These are phyloP conservation scores for Neonothopanus nambi DNA, from an alignment of 1,284 basidiomycete species.

Conservation along the genomic window DNA sequence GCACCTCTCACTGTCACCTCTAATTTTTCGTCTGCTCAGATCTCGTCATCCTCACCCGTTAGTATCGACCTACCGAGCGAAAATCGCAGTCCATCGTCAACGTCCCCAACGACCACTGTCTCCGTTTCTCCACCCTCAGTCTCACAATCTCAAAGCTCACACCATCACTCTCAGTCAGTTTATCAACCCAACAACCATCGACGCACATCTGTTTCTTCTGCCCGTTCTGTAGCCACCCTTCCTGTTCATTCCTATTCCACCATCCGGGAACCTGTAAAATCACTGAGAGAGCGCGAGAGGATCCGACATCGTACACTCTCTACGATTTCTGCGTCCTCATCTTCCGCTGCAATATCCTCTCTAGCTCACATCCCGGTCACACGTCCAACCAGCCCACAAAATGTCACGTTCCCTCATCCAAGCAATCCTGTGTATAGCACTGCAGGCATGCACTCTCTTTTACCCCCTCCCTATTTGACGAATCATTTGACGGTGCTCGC, in stretches of 20 bases:
- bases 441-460: slow-evolving; percentile 53
- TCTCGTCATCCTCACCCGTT: slow-evolving; percentile 35
- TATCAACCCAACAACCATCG: slow-evolving; percentile 27
- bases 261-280: slow-evolving; percentile 32
- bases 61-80: slow-evolving; percentile 15
- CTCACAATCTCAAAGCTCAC: background rate
- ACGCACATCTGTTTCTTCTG: slow-evolving; percentile 66
- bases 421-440: slow-evolving; percentile 25
- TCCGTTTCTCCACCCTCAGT: slow-evolving; percentile 18
- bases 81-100: slow-evolving; percentile 31
- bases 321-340: slow-evolving; percentile 58
- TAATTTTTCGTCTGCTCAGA: slow-evolving; percentile 19
- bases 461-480: slow-evolving; percentile 68
- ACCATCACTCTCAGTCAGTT: background rate
- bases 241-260: slow-evolving; percentile 42
- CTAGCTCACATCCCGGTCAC: slow-evolving; percentile 58
- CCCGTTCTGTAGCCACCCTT: slow-evolving; percentile 61
- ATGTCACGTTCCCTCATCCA: slow-evolving; percentile 26
- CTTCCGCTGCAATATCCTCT: slow-evolving; percentile 65
- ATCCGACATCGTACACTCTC: slow-evolving; percentile 55
- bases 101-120: slow-evolving; percentile 19
- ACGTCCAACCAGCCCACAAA: slow-evolving; percentile 54
- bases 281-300: slow-evolving; percentile 47
- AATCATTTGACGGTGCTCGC: slow-evolving; percentile 67
- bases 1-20: slow-evolving; percentile 58